phyloP scores from a whole-genome alignment of 371 early-diverging fungal species.

The Syncephalastrum monosporum region DNA sequence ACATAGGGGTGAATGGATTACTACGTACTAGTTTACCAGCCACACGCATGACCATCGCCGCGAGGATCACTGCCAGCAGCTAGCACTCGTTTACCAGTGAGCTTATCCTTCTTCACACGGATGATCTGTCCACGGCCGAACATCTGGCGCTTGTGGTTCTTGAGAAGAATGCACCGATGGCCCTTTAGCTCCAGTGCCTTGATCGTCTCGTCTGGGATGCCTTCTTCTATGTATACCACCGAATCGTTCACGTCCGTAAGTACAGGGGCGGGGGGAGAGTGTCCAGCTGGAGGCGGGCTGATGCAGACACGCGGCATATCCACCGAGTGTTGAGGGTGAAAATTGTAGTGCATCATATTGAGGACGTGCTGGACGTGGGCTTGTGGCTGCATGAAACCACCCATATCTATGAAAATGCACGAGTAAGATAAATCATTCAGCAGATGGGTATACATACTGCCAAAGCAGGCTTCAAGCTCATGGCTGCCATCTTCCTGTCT shows the following conservation, averaged over 20 bases:
- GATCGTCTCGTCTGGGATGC: constrained; percentile 41
- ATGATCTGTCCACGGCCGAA: constrained; percentile 82
- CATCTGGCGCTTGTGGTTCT: constrained; percentile 38
- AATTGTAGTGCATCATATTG: constrained; percentile 60
- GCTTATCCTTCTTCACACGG: constrained; percentile 29
- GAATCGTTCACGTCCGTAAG: constrained; percentile 39
- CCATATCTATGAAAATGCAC: constrained; percentile 33
- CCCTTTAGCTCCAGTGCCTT: constrained; percentile 54
- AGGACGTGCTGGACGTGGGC: constrained; percentile 82
- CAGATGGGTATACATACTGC: constrained; percentile 26
- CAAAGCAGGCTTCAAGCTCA: constrained; percentile 53
- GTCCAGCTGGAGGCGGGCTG: constrained; percentile 24
- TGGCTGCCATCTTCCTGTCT: constrained; percentile 28
- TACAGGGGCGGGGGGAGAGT: constrained; percentile 24
- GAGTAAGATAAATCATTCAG: not conserved
- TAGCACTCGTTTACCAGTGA: constrained; percentile 50
- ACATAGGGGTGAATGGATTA: not conserved
- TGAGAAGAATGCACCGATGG: constrained; percentile 49
- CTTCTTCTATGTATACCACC: constrained; percentile 63
- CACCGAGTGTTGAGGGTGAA: constrained; percentile 67
- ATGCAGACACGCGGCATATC: constrained; percentile 75
- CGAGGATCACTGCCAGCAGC: constrained; percentile 71
- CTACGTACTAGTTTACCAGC: constrained; percentile 39
- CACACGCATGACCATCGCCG: constrained; percentile 65
- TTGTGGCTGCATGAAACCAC: constrained; percentile 78